A percentile compares a stretch with the other conserved stretches of the same genome.
These are phyloP conservation scores for Euphorbia schlechtendalii DNA, from an alignment of 441 rosid genomes.

Conservation along the genomic window DNA sequence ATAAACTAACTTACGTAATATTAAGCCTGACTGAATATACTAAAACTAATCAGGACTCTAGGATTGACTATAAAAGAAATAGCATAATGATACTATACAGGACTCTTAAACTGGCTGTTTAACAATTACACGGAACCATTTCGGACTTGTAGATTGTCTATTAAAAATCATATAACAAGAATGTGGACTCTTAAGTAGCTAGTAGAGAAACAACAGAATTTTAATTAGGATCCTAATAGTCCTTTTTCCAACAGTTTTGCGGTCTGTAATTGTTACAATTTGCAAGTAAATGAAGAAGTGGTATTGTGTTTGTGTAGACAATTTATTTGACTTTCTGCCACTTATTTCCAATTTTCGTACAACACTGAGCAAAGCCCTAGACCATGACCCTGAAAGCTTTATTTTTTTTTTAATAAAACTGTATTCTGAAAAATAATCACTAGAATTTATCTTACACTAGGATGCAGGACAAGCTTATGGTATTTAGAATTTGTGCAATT, in stretches of 20 bases:
- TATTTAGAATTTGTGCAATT: not conserved
- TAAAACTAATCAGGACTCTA: not conserved
- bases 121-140: no score
- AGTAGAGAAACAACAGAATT: not conserved
- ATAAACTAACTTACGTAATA: not conserved
- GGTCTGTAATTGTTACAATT: not conserved
- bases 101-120: not conserved
- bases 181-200: not conserved
- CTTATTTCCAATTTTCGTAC: not conserved
- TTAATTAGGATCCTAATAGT: not conserved
- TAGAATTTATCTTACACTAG: not conserved
- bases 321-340: not conserved
- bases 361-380: not conserved
- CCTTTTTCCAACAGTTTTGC: not conserved
- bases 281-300: not conserved
- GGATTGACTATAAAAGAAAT: not conserved
- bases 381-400: not conserved
- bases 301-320: not conserved
- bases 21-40: not conserved
- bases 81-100: not conserved
- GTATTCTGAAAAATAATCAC: not conserved
- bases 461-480: not conserved
- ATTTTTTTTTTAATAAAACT: not conserved
- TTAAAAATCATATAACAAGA: no score
- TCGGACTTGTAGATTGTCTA: no score